Base-by-base conservation (phyloP, 495 filamentous ascomycete genomes). In the Penicillium cataractarum region DNA sequence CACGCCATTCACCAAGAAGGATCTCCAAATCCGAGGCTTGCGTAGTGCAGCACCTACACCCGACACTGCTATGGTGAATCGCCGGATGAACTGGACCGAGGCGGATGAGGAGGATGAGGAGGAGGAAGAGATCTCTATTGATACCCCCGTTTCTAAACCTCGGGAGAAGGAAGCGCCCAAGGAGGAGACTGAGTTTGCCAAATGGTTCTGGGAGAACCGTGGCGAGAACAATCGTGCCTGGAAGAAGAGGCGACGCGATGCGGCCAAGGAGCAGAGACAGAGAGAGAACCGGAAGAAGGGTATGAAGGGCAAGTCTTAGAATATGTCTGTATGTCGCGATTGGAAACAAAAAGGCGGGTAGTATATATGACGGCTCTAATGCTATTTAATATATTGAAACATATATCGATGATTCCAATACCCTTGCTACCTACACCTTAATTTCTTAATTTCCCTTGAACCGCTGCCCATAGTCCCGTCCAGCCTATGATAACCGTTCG, bases 11-110 rank as follows among this genome's bases (percentile, higher is more conserved):
- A 90, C 89, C 2, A 87, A 88, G 59, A 84, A 85, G 59, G 92
- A 97, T 61, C 80, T 94, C 12, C 89, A 92, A 66, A 81, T 80
- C 57, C 84, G 93, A 39, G 86, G 86, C 19, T 64, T 90, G 17
- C 81, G 93, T 46, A 96, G 92, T 66, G 93, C 93, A 12, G 95
- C 95, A 0, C 95, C 95, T 2, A 98, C 95, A 0, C 95, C 95
- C 1, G 95, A 99, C 68, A 98, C 95, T 0, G 90, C 91, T n/a
- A 84, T 90, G 58, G 86, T 88, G 21, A 83, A 40, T 54, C 74
- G 69, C 21, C 74, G 69, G 31, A 67, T 71, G 50, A 71, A 75
- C 17, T 74, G 70, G 76, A 71, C 69, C 7, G 59, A 74, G 66
- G 63, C 57, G 7, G 76, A 76, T 4, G 66, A 76, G 0, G 63